A percentile compares a stretch with the other conserved stretches of the same genome.
Conservation (phyloP, 2,329 filamentous ascomycete species). For the Penicillium sp. region DNA sequence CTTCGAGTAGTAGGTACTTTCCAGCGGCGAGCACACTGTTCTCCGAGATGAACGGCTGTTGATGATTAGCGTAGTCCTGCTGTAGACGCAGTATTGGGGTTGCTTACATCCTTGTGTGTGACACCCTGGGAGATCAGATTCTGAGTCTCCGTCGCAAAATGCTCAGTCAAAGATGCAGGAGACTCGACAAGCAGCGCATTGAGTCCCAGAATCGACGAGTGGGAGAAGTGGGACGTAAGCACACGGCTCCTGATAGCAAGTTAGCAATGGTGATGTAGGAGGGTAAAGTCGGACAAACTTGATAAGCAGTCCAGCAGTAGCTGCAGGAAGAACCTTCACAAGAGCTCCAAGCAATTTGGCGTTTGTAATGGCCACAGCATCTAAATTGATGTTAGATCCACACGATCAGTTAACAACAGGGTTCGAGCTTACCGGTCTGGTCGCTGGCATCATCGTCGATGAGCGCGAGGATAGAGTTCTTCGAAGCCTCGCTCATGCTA, state of each 20-base stretch:
- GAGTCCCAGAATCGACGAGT: conserved; percentile 80
- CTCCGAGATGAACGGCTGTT: conserved; percentile 79
- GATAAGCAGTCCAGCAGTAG: conserved; percentile 66
- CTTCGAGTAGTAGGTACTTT: conserved; percentile 78
- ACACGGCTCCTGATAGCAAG: conserved; percentile 69
- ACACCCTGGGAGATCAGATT: conserved; percentile 82
- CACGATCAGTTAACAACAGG: background rate
- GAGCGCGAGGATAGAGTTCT: conserved; percentile 80
- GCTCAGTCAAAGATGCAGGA: conserved; percentile 69
- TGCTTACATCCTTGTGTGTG: conserved; percentile 72
- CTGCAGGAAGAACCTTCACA: conserved; percentile 80
- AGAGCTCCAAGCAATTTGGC: conserved; percentile 88
- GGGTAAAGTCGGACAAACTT: conserved; percentile 48
- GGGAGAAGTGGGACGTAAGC: conserved; percentile 75
- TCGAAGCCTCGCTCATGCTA: conserved; percentile 92
- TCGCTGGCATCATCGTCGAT: conserved; percentile 86
- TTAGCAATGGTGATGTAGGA: conserved; percentile 28
- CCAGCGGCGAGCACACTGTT: conserved; percentile 88
- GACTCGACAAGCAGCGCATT: conserved; percentile 89
- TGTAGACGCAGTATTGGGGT: conserved; percentile 5
- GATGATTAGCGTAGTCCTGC: conserved; percentile 23
- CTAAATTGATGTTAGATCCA: conserved; percentile 32
- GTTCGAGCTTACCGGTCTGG: conserved; percentile 62
- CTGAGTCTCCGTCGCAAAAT: conserved; percentile 74
- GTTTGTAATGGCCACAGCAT: conserved; percentile 83